Conservation (phyloP, 140 eudicot species). For the Bidens hawaiensis region DNA sequence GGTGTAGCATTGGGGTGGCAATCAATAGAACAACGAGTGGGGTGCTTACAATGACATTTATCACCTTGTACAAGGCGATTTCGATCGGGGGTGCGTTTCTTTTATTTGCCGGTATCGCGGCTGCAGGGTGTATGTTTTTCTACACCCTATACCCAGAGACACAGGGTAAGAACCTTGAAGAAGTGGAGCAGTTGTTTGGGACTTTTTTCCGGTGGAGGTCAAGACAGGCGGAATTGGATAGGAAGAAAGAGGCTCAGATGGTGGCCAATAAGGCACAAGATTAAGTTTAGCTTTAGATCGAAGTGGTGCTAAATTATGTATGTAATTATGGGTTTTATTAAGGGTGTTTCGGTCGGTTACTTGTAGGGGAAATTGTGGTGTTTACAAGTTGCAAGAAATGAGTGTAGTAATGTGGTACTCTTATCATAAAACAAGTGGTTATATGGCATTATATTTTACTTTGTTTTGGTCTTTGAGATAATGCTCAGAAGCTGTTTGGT, state of each 20-base stretch:
- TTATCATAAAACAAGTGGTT: background rate
- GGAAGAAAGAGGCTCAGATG: constrained; percentile 1
- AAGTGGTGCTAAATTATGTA: background rate
- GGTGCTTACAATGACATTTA: background rate
- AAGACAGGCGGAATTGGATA: background rate
- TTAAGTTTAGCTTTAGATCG: background rate
- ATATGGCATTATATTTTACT: background rate
- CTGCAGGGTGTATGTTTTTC: background rate
- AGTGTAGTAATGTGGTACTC: background rate
- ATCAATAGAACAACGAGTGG: background rate
- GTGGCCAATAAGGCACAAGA: background rate
- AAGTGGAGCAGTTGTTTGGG: constrained; percentile 23
- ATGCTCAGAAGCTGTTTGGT: background rate
- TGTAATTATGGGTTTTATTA: constrained; percentile 10
- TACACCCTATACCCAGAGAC: background rate
- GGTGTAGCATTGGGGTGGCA: constrained; percentile 44
- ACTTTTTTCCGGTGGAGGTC: background rate
- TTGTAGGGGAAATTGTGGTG: background rate
- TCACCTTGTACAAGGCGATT: background rate
- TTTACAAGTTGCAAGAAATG: background rate
- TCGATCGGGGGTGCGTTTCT: background rate
- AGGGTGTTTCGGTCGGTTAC: background rate
- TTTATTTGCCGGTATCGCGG: background rate
- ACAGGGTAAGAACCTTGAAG: constrained; percentile 27
- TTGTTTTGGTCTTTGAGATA: background rate